Conservation (phyloP, 2,329 filamentous ascomycete species). For the Venturia nashicola region DNA sequence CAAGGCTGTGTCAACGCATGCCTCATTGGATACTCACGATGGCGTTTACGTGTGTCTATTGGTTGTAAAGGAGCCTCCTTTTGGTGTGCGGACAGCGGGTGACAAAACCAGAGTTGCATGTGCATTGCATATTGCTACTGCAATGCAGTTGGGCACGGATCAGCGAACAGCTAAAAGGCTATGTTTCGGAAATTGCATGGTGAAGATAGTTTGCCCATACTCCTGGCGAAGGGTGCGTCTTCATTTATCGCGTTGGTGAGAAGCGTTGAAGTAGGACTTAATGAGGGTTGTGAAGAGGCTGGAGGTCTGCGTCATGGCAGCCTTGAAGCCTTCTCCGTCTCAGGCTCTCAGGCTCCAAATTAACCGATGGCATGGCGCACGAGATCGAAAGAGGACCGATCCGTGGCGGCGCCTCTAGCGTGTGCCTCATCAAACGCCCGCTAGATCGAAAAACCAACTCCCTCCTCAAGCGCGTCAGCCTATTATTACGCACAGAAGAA, state of each 20-base stretch:
- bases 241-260: background rate
- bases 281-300: background rate
- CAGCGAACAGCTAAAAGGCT: background rate
- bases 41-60: background rate
- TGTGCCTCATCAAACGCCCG: background rate
- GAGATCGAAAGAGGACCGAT: conserved; percentile 2
- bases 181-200: background rate
- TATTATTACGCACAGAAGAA: background rate
- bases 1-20: background rate
- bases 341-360: background rate
- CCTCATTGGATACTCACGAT: background rate
- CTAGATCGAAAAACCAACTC: background rate
- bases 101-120: background rate
- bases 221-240: background rate
- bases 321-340: background rate
- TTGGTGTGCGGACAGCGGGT: background rate
- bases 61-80: background rate
- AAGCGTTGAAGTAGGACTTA: background rate
- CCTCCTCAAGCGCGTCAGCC: background rate
- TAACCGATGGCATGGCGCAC: background rate
- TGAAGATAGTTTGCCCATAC: background rate
- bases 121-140: background rate
- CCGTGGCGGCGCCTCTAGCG: background rate
- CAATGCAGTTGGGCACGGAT: background rate
- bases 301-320: background rate